Evolutionary conservation across 2,329 filamentous ascomycete genomes (phyloP).

Genomic region (Aspergillus ibericus): DNA sequence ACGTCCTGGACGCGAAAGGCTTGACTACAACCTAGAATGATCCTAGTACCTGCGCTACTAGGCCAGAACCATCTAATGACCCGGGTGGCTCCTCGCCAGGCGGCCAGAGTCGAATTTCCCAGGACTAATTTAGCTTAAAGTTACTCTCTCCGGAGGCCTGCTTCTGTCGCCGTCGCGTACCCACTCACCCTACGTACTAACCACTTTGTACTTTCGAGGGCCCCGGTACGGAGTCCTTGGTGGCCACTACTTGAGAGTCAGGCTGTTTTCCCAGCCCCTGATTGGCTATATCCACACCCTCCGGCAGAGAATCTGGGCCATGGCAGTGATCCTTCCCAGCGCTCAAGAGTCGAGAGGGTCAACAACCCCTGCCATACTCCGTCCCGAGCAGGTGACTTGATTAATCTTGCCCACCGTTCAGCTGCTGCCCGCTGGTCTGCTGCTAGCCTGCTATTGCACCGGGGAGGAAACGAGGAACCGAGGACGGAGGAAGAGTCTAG

Average conservation of each 20-base stretch:
- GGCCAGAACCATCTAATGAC: background rate
- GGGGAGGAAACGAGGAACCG: background rate
- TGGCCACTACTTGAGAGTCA: background rate
- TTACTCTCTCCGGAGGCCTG: background rate
- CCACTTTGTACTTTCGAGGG: background rate
- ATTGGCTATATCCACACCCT: background rate
- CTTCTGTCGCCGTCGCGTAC: background rate
- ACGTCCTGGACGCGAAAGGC: background rate
- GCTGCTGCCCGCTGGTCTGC: background rate
- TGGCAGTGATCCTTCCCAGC: background rate
- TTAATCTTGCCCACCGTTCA: background rate
- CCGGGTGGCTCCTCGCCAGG: background rate
- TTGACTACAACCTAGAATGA: background rate
- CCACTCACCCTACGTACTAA: background rate
- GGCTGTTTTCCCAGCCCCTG: background rate
- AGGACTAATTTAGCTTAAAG: background rate
- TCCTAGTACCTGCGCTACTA: background rate
- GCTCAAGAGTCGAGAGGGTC: background rate
- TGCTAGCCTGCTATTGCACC: background rate
- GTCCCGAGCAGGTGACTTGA: background rate
- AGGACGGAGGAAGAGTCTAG: background rate
- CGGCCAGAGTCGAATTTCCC: background rate
- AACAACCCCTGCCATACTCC: background rate
- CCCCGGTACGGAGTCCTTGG: background rate
- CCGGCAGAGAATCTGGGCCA: background rate